These are phyloP conservation scores for Zychaea mexicana DNA, from an alignment of 371 early-diverging fungal species.

Conservation along the genomic window DNA sequence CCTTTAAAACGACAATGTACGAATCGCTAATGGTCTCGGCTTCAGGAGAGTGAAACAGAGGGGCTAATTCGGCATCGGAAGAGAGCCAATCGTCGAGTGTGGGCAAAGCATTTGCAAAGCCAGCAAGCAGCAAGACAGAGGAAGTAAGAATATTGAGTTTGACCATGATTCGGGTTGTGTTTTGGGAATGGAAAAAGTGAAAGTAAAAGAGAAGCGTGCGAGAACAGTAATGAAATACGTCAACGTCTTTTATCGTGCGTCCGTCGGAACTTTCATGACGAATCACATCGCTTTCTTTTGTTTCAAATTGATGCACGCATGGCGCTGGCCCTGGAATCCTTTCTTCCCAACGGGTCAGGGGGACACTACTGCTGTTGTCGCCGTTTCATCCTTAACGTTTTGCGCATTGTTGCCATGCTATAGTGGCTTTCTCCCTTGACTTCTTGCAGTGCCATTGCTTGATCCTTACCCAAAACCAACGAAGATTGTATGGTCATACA, in stretches of 20 bases:
- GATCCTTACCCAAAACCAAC: too few relatives aligned
- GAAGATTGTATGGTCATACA: too few relatives aligned
- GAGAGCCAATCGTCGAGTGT: neutral
- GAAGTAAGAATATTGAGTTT: conserved; percentile 20
- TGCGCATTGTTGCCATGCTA: too few relatives aligned
- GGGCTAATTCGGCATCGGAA: conserved; percentile 47
- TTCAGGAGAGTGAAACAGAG: conserved; percentile 63
- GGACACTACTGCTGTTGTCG: too few relatives aligned
- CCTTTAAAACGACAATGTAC: conserved; percentile 87
- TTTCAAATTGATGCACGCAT: conserved; percentile 5
- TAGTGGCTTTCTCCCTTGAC: too few relatives aligned
- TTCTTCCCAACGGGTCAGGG: too few relatives aligned
- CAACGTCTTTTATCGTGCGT: neutral
- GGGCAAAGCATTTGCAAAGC: conserved; percentile 16
- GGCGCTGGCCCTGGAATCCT: neutral
- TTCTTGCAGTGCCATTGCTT: too few relatives aligned
- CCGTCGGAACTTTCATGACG: neutral
- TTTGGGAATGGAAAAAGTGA: neutral
- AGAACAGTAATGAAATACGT: neutral
- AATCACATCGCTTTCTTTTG: neutral
- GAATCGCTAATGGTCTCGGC: conserved; percentile 72
- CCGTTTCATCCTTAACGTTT: too few relatives aligned
- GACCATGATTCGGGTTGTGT: conserved; percentile 3
- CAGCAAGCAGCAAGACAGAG: conserved; percentile 17
- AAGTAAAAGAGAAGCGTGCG: neutral